phyloP scores from a whole-genome alignment of 768 basidiomycete species.

The Kwoniella sp. region DNA sequence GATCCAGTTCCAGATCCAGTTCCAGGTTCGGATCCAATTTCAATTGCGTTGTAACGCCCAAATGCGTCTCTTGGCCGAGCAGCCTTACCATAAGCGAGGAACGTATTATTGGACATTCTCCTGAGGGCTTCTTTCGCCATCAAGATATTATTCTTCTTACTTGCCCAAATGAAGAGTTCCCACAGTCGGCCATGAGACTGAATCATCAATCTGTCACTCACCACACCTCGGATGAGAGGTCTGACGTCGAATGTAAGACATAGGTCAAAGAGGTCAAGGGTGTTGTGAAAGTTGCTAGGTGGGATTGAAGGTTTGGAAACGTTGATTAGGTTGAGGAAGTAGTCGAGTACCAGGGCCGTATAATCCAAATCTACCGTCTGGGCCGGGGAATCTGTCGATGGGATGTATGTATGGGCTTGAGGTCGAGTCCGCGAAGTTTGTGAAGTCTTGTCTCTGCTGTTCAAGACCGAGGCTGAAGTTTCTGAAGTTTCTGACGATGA shows the following conservation, averaged over 20 bases:
- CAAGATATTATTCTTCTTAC: neutral
- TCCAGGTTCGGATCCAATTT: too few species aligned
- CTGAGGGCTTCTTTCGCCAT: conserved; percentile 2
- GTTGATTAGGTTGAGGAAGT: conserved; percentile 15
- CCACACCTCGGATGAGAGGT: neutral
- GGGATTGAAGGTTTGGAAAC: conserved; percentile 5
- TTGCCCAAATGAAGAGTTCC: neutral
- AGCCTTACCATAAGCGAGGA: neutral
- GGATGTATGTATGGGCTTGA: neutral
- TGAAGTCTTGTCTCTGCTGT: too few species aligned
- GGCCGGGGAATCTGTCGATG: neutral
- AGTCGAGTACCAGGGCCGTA: neutral
- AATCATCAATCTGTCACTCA: neutral
- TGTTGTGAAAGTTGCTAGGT: neutral
- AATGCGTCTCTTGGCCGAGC: too few species aligned
- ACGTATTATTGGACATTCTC: neutral
- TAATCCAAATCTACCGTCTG: neutral
- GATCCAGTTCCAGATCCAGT: too few species aligned
- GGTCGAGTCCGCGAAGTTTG: too few species aligned
- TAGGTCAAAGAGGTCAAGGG: conserved; percentile 6
- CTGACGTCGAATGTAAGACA: conserved; percentile 11
- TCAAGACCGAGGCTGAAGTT: too few species aligned
- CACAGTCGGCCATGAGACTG: neutral
- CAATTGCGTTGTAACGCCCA: too few species aligned
- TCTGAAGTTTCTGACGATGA: too few species aligned